phyloP scores from a whole-genome alignment of 495 filamentous ascomycete species.

The Thozetella sp. region DNA sequence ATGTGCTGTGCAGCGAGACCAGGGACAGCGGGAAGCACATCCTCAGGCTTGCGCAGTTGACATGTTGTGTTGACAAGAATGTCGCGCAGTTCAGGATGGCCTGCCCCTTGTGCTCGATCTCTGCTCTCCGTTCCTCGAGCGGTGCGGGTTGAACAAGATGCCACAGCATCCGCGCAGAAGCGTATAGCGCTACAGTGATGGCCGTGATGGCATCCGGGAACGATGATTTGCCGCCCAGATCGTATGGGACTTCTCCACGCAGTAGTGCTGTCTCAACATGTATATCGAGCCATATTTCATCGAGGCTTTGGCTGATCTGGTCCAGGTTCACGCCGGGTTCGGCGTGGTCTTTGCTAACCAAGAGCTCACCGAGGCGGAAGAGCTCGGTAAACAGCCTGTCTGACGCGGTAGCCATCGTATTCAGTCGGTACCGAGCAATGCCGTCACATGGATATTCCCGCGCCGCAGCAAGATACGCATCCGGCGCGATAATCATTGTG shows the following conservation, averaged over 20 bases:
- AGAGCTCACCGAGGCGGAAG: neutral
- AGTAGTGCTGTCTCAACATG: neutral
- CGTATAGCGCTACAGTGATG: neutral
- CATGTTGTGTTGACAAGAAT: neutral
- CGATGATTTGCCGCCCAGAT: neutral
- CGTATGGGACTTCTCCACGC: neutral
- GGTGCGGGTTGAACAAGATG: neutral
- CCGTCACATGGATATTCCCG: neutral
- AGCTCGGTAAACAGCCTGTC: neutral
- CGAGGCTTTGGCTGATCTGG: neutral
- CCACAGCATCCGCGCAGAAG: neutral
- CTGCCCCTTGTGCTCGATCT: neutral
- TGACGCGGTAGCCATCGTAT: neutral
- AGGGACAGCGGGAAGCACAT: neutral
- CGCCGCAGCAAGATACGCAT: neutral
- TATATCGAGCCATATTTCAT: neutral
- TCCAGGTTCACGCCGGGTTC: neutral
- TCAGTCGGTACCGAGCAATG: neutral
- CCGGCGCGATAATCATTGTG: neutral
- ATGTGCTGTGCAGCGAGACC: neutral
- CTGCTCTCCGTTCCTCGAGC: neutral
- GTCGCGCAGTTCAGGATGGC: neutral
- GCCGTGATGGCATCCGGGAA: neutral
- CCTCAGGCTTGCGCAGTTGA: neutral
- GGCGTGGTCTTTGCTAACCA: neutral